Conservation (phyloP, 306 rosid genomes). For the Vigna nakashimae region DNA sequence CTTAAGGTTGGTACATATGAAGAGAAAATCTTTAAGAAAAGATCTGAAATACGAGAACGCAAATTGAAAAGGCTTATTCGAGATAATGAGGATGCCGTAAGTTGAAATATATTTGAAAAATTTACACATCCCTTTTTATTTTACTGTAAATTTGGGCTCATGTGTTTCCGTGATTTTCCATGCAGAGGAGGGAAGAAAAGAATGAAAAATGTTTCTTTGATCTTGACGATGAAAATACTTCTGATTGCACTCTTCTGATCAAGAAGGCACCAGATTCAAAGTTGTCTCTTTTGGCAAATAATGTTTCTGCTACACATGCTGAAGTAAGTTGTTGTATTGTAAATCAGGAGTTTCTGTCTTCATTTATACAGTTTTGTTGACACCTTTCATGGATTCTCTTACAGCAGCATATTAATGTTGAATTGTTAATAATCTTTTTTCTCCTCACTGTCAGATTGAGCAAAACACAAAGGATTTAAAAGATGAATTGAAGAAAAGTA, state of each 20-base stretch:
- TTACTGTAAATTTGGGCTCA: neutral
- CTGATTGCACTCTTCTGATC: constrained; percentile 21
- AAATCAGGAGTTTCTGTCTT: neutral
- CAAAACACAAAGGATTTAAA: constrained; percentile 56
- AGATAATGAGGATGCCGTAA: constrained; percentile 42
- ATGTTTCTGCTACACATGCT: neutral
- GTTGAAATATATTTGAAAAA: constrained; percentile 34
- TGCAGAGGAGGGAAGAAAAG: constrained; percentile 44
- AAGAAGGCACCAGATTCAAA: neutral
- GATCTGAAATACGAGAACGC: constrained; percentile 42
- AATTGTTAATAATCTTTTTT: neutral
- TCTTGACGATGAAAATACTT: neutral
- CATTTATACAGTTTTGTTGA: neutral
- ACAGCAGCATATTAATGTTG: neutral
- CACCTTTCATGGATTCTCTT: neutral
- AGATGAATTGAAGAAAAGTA: constrained; percentile 22
- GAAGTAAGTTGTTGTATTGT: constrained; percentile 37
- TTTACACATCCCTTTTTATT: neutral
- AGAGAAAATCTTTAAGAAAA: constrained; percentile 57
- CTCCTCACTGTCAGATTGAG: constrained; percentile 44
- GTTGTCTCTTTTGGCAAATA: neutral
- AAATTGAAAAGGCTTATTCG: constrained; percentile 36
- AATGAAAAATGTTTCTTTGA: neutral
- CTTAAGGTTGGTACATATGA: constrained; percentile 56
- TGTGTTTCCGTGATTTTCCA: neutral